These are phyloP conservation scores for Panicum miliaceum DNA, from an alignment of 176 grass and related monocot genomes.

Conservation along the genomic window DNA sequence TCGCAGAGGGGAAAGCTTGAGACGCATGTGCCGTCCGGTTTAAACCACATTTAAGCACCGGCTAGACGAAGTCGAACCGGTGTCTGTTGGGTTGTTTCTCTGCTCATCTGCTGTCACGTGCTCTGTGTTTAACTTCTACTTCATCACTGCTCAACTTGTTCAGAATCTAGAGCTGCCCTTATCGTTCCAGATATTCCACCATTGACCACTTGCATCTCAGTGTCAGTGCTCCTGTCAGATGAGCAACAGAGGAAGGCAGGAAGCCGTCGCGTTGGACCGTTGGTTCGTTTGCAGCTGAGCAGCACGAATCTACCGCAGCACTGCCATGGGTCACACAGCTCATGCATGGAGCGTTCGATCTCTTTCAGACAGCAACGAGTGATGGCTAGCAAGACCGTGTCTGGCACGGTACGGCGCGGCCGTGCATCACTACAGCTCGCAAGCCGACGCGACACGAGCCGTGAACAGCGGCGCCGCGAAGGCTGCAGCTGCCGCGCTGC, in stretches of 20 bases:
- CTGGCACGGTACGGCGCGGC: background rate
- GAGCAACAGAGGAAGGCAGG: no score
- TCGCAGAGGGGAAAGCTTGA: background rate
- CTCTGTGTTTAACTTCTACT: background rate
- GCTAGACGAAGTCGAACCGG: constrained; percentile 30
- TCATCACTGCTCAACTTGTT: background rate
- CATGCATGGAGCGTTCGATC: background rate
- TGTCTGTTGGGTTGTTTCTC: background rate
- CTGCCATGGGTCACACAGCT: background rate
- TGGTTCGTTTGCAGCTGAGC: background rate
- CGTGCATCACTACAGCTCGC: constrained; percentile 11
- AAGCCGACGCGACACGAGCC: background rate
- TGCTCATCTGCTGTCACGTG: background rate
- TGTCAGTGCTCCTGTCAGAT: no score
- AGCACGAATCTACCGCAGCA: background rate
- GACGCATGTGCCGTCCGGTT: constrained; percentile 9
- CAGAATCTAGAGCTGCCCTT: background rate
- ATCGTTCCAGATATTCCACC: background rate
- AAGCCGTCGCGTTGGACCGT: background rate
- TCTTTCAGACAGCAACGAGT: background rate
- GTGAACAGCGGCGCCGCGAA: constrained; percentile 8
- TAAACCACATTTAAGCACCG: background rate
- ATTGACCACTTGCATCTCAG: background rate
- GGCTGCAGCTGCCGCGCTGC: background rate
- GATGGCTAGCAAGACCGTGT: background rate